phyloP scores from a whole-genome alignment of 2,329 filamentous ascomycete genomes.

The Arthrobotrys sphaeroides region DNA sequence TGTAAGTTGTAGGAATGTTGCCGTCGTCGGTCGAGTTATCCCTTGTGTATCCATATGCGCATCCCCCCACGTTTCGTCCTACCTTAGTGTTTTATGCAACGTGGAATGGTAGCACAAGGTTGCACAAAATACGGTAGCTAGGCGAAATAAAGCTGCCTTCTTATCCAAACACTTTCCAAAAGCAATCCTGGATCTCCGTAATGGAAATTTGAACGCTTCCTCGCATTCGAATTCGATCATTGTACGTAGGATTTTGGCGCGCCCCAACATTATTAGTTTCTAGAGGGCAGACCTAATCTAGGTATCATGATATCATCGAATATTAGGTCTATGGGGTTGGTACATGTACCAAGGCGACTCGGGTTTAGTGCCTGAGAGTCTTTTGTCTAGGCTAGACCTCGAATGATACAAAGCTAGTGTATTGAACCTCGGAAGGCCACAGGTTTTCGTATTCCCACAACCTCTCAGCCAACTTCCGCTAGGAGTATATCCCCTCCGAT shows the following conservation, averaged over 20 bases:
- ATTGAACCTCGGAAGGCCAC: not conserved
- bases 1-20: not conserved
- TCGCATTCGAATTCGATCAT: no score
- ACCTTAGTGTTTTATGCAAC: not conserved
- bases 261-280: no score
- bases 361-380: not conserved
- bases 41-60: not conserved
- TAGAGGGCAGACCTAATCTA: no score
- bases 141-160: not conserved
- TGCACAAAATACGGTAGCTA: not conserved
- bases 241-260: no score
- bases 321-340: no score
- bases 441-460: not conserved
- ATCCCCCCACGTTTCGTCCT: not conserved
- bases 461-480: not conserved
- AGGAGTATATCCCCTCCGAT: not conserved
- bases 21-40: not conserved
- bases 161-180: constrained; percentile 27
- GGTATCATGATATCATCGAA: no score
- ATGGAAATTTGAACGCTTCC: not conserved
- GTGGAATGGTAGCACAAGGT: not conserved
- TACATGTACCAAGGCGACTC: no score
- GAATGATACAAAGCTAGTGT: not conserved
- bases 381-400: not conserved
- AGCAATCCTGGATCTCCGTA: constrained; percentile 29